Conservation (phyloP, 2,329 filamentous ascomycete genomes). For the Colletotrichum ledebouriae region DNA sequence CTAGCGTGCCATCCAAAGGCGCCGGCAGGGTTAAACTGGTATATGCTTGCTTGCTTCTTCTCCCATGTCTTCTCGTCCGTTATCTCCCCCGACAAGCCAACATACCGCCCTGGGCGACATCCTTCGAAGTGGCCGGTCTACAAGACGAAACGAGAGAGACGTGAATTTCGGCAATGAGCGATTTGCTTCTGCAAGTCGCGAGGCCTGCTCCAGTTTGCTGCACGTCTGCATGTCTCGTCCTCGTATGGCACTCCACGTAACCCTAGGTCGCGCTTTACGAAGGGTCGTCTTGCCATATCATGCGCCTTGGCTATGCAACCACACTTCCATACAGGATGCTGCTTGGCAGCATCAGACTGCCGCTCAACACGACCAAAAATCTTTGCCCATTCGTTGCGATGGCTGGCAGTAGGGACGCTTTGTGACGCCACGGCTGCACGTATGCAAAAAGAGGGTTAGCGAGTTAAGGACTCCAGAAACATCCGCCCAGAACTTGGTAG, state of each 20-base stretch:
- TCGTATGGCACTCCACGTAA: constrained; percentile 39
- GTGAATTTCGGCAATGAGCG: constrained; percentile 4
- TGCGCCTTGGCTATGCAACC: constrained; percentile 36
- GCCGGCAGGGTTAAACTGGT: background rate
- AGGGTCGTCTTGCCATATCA: constrained; percentile 30
- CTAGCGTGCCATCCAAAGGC: constrained; percentile 11
- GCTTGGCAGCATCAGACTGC: constrained; percentile 27
- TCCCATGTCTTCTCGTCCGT: background rate
- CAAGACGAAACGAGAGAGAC: constrained; percentile 20
- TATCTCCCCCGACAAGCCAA: constrained; percentile 4
- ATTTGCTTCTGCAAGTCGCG: constrained; percentile 7
- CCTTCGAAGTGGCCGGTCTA: constrained; percentile 13
- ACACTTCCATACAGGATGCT: constrained; percentile 18
- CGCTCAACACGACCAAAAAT: constrained; percentile 14
- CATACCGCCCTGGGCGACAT: background rate
- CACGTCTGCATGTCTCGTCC: constrained; percentile 32
- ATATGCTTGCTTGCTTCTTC: constrained; percentile 3
- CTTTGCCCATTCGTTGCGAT: background rate
- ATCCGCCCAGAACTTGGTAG: background rate
- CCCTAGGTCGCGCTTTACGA: constrained; percentile 31
- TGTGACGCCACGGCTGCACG: constrained; percentile 25
- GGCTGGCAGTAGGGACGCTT: constrained; percentile 6
- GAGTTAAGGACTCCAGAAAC: background rate
- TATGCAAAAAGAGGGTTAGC: background rate
- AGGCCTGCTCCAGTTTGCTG: constrained; percentile 22